Evolutionary conservation across 73 alveolate species (phyloP).

Genomic region (Tetrahymena thermophila): DNA sequence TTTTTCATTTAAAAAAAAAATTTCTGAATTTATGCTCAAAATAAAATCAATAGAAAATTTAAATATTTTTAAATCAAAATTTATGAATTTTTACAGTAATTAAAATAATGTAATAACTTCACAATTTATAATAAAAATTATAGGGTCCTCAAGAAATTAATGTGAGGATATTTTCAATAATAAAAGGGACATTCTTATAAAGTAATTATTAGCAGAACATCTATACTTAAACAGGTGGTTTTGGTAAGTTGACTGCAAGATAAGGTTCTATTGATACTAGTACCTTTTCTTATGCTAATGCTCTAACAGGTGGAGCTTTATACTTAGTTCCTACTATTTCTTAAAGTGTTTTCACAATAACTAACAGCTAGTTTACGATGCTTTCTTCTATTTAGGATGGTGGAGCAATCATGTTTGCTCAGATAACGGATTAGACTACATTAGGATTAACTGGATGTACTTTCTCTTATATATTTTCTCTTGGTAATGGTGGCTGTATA

Average conservation of each 20-base stretch:
- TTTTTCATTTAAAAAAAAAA: background rate
- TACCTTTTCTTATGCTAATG: background rate
- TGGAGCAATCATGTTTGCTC: background rate
- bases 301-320: background rate
- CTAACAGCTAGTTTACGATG: background rate
- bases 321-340: background rate
- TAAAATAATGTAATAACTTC: background rate
- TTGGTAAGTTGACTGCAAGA: background rate
- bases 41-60: background rate
- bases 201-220: background rate
- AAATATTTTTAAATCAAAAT: background rate
- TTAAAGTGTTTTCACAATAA: background rate
- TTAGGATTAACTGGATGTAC: background rate
- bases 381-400: background rate
- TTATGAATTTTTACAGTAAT: too few relatives aligned
- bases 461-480: background rate
- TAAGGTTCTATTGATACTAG: background rate
- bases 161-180: background rate
- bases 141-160: background rate
- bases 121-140: background rate
- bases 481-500: background rate
- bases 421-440: background rate
- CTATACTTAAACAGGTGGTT: background rate
- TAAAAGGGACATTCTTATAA: background rate
- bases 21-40: background rate